Evolutionary conservation across 306 rosid genomes (phyloP).

Genomic region (Vicia faba): DNA sequence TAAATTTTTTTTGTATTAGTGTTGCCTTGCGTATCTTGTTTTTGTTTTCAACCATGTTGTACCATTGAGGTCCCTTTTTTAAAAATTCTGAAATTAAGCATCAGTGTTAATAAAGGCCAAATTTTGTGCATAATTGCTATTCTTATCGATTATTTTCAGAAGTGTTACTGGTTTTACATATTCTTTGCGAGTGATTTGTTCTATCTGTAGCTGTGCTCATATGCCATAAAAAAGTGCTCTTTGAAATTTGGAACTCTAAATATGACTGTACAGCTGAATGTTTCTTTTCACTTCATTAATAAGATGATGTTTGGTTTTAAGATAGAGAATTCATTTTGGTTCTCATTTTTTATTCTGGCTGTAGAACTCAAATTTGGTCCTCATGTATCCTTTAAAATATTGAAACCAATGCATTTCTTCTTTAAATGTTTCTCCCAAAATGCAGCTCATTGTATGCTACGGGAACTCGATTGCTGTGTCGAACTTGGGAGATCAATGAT

Average conservation of each 20-base stretch:
- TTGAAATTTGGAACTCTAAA: constrained; percentile 8
- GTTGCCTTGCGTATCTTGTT: constrained; percentile 20
- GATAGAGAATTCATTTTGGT: constrained; percentile 13
- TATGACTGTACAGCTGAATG: constrained; percentile 1
- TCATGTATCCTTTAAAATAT: constrained; percentile 18
- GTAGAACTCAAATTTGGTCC: constrained; percentile 13
- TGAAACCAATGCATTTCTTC: constrained; percentile 10
- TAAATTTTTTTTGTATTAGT: no score
- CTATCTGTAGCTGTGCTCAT: constrained; percentile 8
- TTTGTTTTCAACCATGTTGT: constrained; percentile 26
- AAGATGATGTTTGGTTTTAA: constrained; percentile 16
- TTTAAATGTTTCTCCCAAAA: constrained; percentile 22
- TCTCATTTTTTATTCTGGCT: no score
- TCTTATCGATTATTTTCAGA: constrained; percentile 20
- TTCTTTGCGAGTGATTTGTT: constrained; percentile 26
- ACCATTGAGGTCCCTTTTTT: constrained; percentile 21
- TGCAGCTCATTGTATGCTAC: constrained; percentile 79
- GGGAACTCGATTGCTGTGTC: constrained; percentile 86
- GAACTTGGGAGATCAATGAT: constrained; percentile 93
- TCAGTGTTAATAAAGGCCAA: constrained; percentile 19
- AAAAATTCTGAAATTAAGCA: constrained; percentile 16
- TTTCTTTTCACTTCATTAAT: constrained; percentile 5
- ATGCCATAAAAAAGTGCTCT: constrained; percentile 10
- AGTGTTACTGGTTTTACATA: constrained; percentile 33
- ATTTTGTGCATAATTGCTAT: constrained; percentile 4